Evolutionary conservation across 202 grass and related monocot genomes (phyloP).

Genomic region (Dendrocalamus latiflorus): DNA sequence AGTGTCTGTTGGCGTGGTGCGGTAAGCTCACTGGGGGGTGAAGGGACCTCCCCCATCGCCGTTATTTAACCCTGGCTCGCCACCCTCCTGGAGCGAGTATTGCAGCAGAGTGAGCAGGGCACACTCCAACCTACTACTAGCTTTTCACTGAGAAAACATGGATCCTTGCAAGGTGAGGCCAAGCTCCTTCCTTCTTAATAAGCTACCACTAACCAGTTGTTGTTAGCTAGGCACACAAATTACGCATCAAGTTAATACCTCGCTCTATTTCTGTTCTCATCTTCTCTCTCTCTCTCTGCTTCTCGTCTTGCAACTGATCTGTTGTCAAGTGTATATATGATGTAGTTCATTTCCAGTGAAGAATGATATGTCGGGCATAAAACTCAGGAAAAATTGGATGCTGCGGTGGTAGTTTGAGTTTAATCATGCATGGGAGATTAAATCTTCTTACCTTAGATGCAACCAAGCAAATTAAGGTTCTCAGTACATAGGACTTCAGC

Average conservation of each 20-base stretch:
- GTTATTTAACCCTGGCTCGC: conserved; percentile 30
- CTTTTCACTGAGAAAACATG: background rate
- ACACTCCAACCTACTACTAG: background rate
- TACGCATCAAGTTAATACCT: background rate
- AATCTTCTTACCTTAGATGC: no score
- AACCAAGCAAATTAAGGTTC: no score
- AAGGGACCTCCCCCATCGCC: background rate
- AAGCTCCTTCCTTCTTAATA: no score
- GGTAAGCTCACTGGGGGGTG: conserved; percentile 13
- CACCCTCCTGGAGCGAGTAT: background rate
- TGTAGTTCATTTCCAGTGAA: background rate
- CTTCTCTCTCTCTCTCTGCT: background rate
- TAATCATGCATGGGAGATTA: no score
- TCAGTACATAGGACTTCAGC: no score
- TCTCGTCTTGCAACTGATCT: background rate
- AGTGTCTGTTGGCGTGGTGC: background rate
- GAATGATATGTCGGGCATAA: background rate
- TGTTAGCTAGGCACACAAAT: background rate
- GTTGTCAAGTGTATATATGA: background rate
- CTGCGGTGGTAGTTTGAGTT: no score
- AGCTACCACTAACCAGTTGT: no score
- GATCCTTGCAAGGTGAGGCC: conserved; percentile 49
- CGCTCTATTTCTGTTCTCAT: background rate
- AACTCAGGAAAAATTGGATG: no score
- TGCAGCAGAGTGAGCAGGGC: background rate